These are phyloP conservation scores for Claviceps maximensis DNA, from an alignment of 2,329 filamentous ascomycete species.

Conservation along the genomic window DNA sequence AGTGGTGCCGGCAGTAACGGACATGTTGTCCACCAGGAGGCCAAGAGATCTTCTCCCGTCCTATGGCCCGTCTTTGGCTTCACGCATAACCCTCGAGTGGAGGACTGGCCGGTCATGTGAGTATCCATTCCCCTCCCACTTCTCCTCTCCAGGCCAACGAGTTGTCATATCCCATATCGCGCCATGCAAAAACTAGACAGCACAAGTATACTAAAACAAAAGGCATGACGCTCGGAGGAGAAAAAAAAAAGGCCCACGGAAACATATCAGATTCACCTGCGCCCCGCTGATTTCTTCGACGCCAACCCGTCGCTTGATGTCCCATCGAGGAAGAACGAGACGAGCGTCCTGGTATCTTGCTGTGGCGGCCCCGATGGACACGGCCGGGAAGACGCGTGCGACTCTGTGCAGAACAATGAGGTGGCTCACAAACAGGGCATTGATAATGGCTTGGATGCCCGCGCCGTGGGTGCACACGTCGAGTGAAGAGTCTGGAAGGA, in stretches of 20 bases:
- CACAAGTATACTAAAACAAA: too few relatives aligned
- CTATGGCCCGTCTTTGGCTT: slow-evolving; percentile 37
- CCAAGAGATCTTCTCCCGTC: slow-evolving; percentile 21
- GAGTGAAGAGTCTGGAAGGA: neutral
- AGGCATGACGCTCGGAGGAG: too few relatives aligned
- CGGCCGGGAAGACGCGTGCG: slow-evolving; percentile 3
- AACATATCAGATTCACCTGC: slow-evolving; percentile 29
- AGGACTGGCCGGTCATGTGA: slow-evolving; percentile 40
- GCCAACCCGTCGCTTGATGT: slow-evolving; percentile 34
- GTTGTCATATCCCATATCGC: too few relatives aligned
- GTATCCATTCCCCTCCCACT: slow-evolving; percentile 12
- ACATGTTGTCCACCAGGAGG: neutral
- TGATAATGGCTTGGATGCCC: slow-evolving; percentile 8
- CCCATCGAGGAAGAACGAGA: slow-evolving; percentile 23
- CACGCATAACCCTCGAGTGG: slow-evolving; percentile 34
- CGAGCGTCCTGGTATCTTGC: slow-evolving; percentile 28
- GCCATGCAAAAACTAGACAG: too few relatives aligned
- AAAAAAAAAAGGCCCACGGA: slow-evolving; percentile 22
- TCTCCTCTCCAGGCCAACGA: too few relatives aligned
- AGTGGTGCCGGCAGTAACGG: slow-evolving; percentile 6
- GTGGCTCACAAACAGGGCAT: slow-evolving; percentile 20
- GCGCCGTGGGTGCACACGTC: neutral
- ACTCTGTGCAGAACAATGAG: slow-evolving; percentile 17
- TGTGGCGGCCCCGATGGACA: slow-evolving; percentile 12
- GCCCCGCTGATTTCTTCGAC: slow-evolving; percentile 32